phyloP scores from a whole-genome alignment of 768 basidiomycete genomes.

The Trametes elegans region DNA sequence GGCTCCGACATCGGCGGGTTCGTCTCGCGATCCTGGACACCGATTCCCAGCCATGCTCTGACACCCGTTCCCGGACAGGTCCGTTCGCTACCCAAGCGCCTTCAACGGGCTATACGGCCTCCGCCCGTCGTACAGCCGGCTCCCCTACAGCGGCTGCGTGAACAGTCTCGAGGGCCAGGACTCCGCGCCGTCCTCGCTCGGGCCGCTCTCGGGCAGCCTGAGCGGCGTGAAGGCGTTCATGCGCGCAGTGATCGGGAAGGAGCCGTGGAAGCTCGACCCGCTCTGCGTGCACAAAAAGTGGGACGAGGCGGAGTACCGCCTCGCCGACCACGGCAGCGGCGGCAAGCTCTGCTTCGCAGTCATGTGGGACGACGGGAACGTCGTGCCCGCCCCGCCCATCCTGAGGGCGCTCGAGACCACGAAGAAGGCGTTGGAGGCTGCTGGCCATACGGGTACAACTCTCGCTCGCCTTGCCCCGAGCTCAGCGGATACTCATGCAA shows the following conservation, averaged over 20 bases:
- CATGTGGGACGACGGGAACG: conserved; percentile 64
- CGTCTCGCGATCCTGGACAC: conserved; percentile 9
- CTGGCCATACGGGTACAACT: conserved; percentile 71
- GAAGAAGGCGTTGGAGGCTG: conserved; percentile 53
- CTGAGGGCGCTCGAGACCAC: conserved; percentile 54
- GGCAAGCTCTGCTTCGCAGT: conserved; percentile 50
- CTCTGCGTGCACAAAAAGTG: conserved; percentile 47
- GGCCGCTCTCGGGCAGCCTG: conserved; percentile 52
- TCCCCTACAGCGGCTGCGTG: conserved; percentile 52
- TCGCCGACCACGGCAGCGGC: conserved; percentile 46
- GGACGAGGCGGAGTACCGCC: conserved; percentile 42
- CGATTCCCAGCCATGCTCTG: neutral
- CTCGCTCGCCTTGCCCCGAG: no score
- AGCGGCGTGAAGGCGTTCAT: conserved; percentile 54
- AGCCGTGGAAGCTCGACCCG: conserved; percentile 60
- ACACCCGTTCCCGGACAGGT: conserved; percentile 30
- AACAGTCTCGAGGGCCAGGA: conserved; percentile 56
- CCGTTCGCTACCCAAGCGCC: conserved; percentile 54
- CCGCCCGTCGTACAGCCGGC: conserved; percentile 51
- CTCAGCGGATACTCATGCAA: no score
- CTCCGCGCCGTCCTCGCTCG: conserved; percentile 53
- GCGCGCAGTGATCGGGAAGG: conserved; percentile 44
- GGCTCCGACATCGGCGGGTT: conserved; percentile 66
- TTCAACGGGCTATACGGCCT: conserved; percentile 61
- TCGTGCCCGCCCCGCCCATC: conserved; percentile 64